Evolutionary conservation across 345 rosid genomes (phyloP).

Genomic region (Brassica rapa): DNA sequence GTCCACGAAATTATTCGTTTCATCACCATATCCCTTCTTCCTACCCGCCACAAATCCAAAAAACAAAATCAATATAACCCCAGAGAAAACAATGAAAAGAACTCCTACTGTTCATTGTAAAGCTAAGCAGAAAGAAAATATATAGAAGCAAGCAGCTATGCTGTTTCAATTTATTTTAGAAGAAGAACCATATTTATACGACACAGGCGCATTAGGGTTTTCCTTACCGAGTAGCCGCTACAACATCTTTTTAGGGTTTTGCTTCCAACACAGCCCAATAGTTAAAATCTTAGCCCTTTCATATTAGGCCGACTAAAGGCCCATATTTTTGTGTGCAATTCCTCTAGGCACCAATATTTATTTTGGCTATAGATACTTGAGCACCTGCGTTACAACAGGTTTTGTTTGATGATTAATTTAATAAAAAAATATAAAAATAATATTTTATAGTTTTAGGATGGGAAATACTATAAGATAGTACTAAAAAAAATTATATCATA

Average conservation of each 20-base stretch:
- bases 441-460: too few relatives aligned
- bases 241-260: neutral
- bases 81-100: neutral
- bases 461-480: too few relatives aligned
- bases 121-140: neutral
- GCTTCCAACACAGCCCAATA: neutral
- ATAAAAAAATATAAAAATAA: too few relatives aligned
- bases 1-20: slow-evolving; percentile 71
- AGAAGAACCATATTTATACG: slow-evolving; percentile 7
- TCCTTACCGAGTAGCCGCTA: neutral
- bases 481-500: too few relatives aligned
- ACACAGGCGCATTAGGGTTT: slow-evolving; percentile 34
- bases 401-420: too few relatives aligned
- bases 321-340: neutral
- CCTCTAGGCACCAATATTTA: neutral
- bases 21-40: slow-evolving; percentile 50
- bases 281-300: neutral
- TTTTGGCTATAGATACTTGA: too few relatives aligned
- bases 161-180: neutral
- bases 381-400: too few relatives aligned
- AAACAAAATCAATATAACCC: neutral
- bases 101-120: neutral
- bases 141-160: neutral
- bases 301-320: neutral
- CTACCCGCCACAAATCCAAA: neutral